Base-by-base conservation (phyloP, 495 filamentous ascomycete species). In the Penicillium canariense region DNA sequence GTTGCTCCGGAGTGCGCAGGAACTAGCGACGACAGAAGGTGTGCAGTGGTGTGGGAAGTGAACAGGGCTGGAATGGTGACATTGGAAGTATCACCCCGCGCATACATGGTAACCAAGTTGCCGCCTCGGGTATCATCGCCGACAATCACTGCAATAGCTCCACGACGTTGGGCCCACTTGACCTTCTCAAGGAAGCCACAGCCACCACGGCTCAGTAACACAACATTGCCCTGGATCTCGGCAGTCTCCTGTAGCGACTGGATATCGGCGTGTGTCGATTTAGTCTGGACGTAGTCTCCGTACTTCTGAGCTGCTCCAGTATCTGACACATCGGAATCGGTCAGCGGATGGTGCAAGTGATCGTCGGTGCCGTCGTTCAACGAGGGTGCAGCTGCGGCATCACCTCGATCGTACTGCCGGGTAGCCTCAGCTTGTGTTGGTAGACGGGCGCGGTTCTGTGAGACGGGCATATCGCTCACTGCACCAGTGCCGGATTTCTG, bases 131-230 rank as follows among this genome's bases (percentile, higher is more conserved):
- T 87, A 69, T 97, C 87, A 67, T 99, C 94, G 17, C 94, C 94
- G 6, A 99, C 92, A 62, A 99, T 94, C 54, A 99, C 71, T 20
- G 90, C 93, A 46, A 89, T 78, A 9, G 86, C 94, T 8, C 94
- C 94, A 58, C 94, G 82, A 40, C 91, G 80, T 69, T 99, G 94
- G 4, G 87, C 88, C 94, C 94, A 99, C 66, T 92, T 91, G 51
- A 91, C 90, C 69, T 99, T 99, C 62, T 97, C 93, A 34, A 97
- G 72, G 68, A 98, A 98, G 12, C 94, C 95, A 70, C 94, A 98
- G 14, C 94, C 94, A 26, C 94, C 94, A 32, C 94, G 84, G 61
- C 89, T 93, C 46, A 98, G 76, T 25, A 98, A 69, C 4, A 94
- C 93, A 44, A 97, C 82, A 61, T 95, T 97, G 49, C 94, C 94